phyloP scores from a whole-genome alignment of 345 rosid genomes.

The Mercurialis annua region DNA sequence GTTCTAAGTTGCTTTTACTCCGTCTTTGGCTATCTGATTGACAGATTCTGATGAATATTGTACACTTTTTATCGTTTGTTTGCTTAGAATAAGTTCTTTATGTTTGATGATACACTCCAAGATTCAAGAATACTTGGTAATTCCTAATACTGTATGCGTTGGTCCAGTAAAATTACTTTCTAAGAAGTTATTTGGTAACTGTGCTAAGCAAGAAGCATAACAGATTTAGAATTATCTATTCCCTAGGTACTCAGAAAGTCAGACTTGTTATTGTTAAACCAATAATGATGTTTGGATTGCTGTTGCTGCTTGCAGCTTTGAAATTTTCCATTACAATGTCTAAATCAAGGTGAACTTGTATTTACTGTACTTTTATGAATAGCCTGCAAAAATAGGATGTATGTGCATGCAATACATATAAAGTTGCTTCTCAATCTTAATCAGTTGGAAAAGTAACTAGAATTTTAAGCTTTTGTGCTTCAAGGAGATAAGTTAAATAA shows the following conservation, averaged over 20 bases:
- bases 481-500: not conserved
- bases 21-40: not conserved
- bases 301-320: not conserved
- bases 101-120: not conserved
- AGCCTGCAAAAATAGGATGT: not conserved
- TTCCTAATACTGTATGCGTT: not conserved
- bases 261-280: not conserved
- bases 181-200: not conserved
- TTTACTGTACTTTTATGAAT: not conserved
- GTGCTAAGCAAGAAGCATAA: not conserved
- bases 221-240: not conserved
- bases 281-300: not conserved
- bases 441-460: not conserved
- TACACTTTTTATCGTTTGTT: not conserved
- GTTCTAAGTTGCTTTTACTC: not conserved
- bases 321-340: not conserved
- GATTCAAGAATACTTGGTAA: not conserved
- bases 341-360: conserved; percentile 1
- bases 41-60: not conserved
- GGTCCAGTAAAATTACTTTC: not conserved
- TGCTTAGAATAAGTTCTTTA: not conserved
- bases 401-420: not conserved
- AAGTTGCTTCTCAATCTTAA: not conserved
- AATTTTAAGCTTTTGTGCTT: not conserved
- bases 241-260: not conserved